Base-by-base conservation (phyloP, 31 red algal genomes). In the Odonthalia washingtoniensis region DNA sequence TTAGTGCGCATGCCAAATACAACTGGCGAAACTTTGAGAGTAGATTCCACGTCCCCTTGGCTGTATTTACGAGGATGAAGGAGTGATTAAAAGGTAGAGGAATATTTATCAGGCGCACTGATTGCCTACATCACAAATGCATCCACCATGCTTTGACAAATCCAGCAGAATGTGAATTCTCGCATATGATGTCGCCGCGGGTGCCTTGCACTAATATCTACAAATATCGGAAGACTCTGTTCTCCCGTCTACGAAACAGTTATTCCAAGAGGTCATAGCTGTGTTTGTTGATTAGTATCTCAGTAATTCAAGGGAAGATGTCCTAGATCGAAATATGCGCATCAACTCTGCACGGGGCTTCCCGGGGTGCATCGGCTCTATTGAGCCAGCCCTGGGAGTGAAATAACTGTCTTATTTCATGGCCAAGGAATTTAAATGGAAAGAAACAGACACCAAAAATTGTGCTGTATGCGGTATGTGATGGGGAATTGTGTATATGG, bases 401-500 rank as follows among this genome's bases (percentile, higher is more conserved):
- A 63, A 32, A 81, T 66, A 52, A 72, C 45, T 3, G 27, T 79
- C 5, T 2, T 46, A 3, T 79, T 41, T 41, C 18, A 4, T 53
- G 40, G 75, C 38, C 75, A 79, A 27, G 30, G n/a, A 53, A 27
- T n/a, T n/a, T n/a, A n/a, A n/a, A n/a, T n/a, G n/a, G n/a, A n/a
- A n/a, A n/a, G n/a, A n/a, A n/a, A n/a, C 3, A 57, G 38, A 79
- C 35, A n/a, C 79, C 89, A 33, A 57, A 40, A 52, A 63, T 80
- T 39, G 40, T 12, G 5, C 40, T 80, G 9, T 72, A 77, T 38
- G 72, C 73, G 24, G 65, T 78, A 0, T 37, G 43, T 32, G 84
- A 78, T 46, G 26, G 43, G 26, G 32, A 87, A 0, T 62, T 78
- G 33, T 87, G 74, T 42, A 78, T 76, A 40, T 87, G 84, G 75